These are phyloP conservation scores for Fusarium circinatum DNA, from an alignment of 2,329 filamentous ascomycete species.

Conservation along the genomic window DNA sequence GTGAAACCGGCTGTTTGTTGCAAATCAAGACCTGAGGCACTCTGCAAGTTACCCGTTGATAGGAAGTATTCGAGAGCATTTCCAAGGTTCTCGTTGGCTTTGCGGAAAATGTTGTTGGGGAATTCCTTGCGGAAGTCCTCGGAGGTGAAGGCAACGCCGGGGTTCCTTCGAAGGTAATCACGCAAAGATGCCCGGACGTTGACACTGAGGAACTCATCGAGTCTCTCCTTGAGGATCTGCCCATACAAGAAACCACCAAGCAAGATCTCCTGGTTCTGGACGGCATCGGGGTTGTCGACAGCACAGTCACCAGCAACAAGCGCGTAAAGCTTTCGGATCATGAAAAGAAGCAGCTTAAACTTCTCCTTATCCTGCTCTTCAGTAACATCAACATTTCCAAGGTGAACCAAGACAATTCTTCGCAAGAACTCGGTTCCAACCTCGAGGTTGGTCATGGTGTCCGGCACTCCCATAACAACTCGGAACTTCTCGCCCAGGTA, in stretches of 20 bases:
- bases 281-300: constrained; percentile 94
- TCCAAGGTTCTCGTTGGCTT: constrained; percentile 89
- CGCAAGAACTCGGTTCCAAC: constrained; percentile 91
- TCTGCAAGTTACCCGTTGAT: constrained; percentile 92
- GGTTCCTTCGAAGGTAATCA: constrained; percentile 66
- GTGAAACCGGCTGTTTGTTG: constrained; percentile 96
- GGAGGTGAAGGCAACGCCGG: constrained; percentile 78
- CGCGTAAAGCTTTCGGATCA: constrained; percentile 95
- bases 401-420: constrained; percentile 89
- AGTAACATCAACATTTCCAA: constrained; percentile 86
- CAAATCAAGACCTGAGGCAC: constrained; percentile 89
- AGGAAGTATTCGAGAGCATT: constrained; percentile 93
- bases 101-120: constrained; percentile 77
- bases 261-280: constrained; percentile 95
- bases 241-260: constrained; percentile 94
- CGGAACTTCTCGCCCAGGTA: constrained; percentile 93
- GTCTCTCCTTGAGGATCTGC: constrained; percentile 92
- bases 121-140: constrained; percentile 84
- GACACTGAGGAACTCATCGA: constrained; percentile 84
- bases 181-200: constrained; percentile 63
- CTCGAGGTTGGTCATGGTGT: constrained; percentile 87
- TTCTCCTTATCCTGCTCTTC: constrained; percentile 89
- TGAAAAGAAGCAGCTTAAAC: constrained; percentile 92
- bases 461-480: constrained; percentile 83
- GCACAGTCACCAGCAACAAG: constrained; percentile 92